Evolutionary conservation across 805 yeast genomes (phyloP).

Genomic region (Hanseniaspora mollemarum): DNA sequence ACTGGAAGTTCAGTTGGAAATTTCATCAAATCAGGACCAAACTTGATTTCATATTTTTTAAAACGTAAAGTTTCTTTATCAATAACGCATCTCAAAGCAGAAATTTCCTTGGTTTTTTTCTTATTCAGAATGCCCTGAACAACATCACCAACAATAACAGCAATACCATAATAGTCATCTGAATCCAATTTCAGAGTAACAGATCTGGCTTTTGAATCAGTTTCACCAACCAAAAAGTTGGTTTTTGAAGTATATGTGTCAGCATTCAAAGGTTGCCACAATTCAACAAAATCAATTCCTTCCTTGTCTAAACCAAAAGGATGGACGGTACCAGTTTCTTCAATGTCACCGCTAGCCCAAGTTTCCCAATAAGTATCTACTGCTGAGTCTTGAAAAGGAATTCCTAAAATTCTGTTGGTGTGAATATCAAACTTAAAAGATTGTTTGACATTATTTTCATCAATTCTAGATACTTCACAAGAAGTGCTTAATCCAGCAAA

Average conservation of each 20-base stretch:
- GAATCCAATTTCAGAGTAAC: constrained; percentile 23
- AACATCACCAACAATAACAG: constrained; percentile 28
- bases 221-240: constrained; percentile 18
- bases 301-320: constrained; percentile 26
- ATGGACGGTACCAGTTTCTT: constrained; percentile 28
- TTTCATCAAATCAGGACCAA: constrained; percentile 23
- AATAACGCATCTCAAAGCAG: constrained; percentile 22
- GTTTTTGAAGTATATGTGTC: constrained; percentile 19
- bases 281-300: constrained; percentile 26
- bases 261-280: constrained; percentile 31
- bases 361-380: constrained; percentile 27
- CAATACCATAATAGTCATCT: constrained; percentile 24
- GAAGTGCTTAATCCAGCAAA: constrained; percentile 41
- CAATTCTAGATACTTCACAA: constrained; percentile 29
- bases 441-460: constrained; percentile 20
- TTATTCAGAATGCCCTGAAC: constrained; percentile 28
- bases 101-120: constrained; percentile 23
- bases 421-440: constrained; percentile 27
- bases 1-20: constrained; percentile 23
- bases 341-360: constrained; percentile 28
- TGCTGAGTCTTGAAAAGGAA: constrained; percentile 5
- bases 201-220: constrained; percentile 18
- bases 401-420: constrained; percentile 20
- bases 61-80: constrained; percentile 19
- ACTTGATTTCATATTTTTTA: constrained; percentile 19